A percentile compares a stretch with the other conserved stretches of the same genome.
phyloP scores from a whole-genome alignment of 345 rosid genomes.

The Rhodomyrtus tomentosa region DNA sequence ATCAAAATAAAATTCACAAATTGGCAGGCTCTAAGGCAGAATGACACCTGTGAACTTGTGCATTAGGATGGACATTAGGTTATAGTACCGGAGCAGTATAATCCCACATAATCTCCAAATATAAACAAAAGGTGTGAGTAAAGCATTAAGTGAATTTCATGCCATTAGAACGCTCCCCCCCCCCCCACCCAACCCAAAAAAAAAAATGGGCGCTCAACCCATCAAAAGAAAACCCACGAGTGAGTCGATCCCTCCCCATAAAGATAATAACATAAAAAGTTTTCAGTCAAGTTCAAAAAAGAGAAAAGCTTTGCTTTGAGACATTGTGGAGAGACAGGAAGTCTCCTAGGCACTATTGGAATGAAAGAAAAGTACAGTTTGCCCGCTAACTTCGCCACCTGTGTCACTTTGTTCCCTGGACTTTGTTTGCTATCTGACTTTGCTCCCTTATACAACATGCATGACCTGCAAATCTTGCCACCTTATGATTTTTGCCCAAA shows the following conservation, averaged over 20 bases:
- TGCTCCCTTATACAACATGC: background rate
- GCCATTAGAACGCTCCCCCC: too few relatives aligned
- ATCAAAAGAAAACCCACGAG: background rate
- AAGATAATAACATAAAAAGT: background rate
- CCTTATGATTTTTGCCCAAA: background rate
- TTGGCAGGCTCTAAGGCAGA: slow-evolving; percentile 51
- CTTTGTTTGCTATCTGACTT: background rate
- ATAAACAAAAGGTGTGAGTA: background rate
- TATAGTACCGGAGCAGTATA: slow-evolving; percentile 25
- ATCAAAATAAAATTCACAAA: background rate
- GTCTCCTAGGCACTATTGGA: background rate
- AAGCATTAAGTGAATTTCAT: background rate
- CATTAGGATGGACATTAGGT: slow-evolving; percentile 67
- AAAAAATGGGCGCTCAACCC: background rate
- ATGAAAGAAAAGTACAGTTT: background rate
- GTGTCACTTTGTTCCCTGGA: background rate
- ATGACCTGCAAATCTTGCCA: background rate
- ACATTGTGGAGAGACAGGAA: background rate
- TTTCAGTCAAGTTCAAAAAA: slow-evolving; percentile 12
- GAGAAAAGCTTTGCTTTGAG: background rate
- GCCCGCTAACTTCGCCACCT: background rate
- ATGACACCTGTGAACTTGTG: slow-evolving; percentile 68
- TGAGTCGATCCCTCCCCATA: background rate
- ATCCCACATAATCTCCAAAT: slow-evolving; percentile 39
- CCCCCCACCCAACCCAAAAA: too few relatives aligned